Percentiles rank a stretch among this genome's conserved stretches.
Conservation (phyloP, 2,329 filamentous ascomycete species). For the Emericellopsis cladophorae region DNA sequence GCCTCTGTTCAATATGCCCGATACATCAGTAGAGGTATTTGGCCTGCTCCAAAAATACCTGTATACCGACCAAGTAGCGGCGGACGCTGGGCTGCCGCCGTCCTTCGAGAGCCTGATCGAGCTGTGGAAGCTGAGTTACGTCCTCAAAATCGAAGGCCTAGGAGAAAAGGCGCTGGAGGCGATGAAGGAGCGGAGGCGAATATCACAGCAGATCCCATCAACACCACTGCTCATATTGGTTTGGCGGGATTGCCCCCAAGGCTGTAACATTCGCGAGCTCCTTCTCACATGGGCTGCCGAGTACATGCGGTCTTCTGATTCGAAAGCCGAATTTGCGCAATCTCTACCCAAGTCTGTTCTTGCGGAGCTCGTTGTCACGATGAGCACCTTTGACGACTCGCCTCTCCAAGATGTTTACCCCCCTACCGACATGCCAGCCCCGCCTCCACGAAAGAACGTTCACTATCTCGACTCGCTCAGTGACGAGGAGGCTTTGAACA, state of each 20-base stretch:
- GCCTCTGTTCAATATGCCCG: constrained; percentile 34
- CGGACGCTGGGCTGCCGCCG: constrained; percentile 26
- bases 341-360: constrained; percentile 49
- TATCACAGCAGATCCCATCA: constrained; percentile 42
- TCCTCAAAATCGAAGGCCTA: constrained; percentile 38
- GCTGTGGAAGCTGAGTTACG: constrained; percentile 42
- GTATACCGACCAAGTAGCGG: constrained; percentile 35
- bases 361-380: constrained; percentile 48
- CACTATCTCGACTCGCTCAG: constrained; percentile 32
- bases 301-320: constrained; percentile 46
- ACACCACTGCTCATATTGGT: constrained; percentile 46
- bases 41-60: constrained; percentile 42
- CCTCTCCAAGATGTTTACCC: constrained; percentile 15
- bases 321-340: constrained; percentile 43
- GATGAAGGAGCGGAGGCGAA: constrained; percentile 41
- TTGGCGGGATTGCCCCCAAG: constrained; percentile 49
- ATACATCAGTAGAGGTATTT: constrained; percentile 36
- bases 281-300: constrained; percentile 50
- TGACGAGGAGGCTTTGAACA: constrained; percentile 21
- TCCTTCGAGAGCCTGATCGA: constrained; percentile 41
- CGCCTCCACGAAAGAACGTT: constrained; percentile 25
- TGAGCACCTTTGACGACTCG: constrained; percentile 39
- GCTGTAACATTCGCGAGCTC: constrained; percentile 44
- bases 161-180: constrained; percentile 42
- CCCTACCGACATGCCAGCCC: constrained; percentile 6